Base-by-base conservation (phyloP, 2,329 filamentous ascomycete genomes). In the Exophiala viscosa region DNA sequence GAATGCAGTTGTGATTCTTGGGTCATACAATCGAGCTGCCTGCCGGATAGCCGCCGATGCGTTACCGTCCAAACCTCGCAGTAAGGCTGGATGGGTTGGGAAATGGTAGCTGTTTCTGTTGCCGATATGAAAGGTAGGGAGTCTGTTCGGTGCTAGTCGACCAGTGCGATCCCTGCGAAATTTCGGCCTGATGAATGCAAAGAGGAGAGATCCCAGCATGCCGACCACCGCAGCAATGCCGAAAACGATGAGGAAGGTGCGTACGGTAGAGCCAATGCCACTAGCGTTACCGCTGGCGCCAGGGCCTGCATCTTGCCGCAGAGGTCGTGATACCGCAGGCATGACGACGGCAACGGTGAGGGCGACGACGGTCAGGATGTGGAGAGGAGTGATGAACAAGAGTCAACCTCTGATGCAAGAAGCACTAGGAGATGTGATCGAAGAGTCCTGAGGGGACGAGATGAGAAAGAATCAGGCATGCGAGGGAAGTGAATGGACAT, bases 21-120 rank as follows among this genome's bases (percentile, higher is more conserved):
- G 60, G 38, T 60, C 35, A 45, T 60, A 62, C 9, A 46, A 55
- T 44, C 43, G 45, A n/a, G 55, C 31, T 3, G 41, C 34, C 11
- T 43, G 57, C 41, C 43, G 45, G n/a, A 57, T 20, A 3, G 41
- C 34, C 9, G 42, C 33, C 14, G 42, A 36, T n/a, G 47, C 36
- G 20, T 56, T 53, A 28, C 49, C 48, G 23, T 36, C 34, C 41
- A 49, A 51, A 32, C 48, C 42, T 18, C 52, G 48, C n/a, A 57
- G 48, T 13, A 62, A 48, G 10, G 56, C 48, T 44, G 59, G 57
- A 47, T 58, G 58, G 41, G 43, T 58, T 8, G 58, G 56, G 32
- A 58, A 60, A 18, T 33, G 45, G 15, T 31, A 43, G 18, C 35
- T 43, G 35, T 50, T 41, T 23, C 40, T 44, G 39, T 17, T 36